Evolutionary conservation across 176 grass and related monocot species (phyloP).

Genomic region (Oryza longistaminata): DNA sequence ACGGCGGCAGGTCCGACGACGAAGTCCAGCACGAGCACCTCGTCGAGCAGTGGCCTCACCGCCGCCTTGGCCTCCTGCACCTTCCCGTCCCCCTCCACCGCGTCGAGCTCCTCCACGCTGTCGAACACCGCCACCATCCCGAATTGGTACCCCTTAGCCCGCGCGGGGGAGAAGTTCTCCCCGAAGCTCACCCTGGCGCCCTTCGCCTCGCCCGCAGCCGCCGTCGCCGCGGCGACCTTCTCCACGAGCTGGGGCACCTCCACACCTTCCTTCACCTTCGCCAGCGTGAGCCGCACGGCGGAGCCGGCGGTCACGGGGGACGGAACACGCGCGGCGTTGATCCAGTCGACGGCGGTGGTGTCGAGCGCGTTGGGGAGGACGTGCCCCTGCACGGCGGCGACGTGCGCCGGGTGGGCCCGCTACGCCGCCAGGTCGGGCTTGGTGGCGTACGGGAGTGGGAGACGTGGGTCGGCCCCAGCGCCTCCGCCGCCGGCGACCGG

Average conservation of each 20-base stretch:
- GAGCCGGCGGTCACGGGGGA: conserved; percentile 43
- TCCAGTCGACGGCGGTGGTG: conserved; percentile 77
- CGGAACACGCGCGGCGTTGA: conserved; percentile 42
- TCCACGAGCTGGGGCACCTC: conserved; percentile 41
- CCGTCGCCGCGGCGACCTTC: conserved; percentile 42
- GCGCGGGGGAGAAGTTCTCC: conserved; percentile 83
- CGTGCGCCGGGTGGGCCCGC: conserved; percentile 63
- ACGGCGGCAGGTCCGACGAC: conserved; percentile 19
- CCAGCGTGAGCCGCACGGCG: conserved; percentile 72
- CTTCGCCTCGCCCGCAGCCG: conserved; percentile 33
- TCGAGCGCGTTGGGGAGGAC: conserved; percentile 72
- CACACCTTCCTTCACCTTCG: conserved; percentile 62
- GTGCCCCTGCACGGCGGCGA: conserved; percentile 64
- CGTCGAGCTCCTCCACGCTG: conserved; percentile 63
- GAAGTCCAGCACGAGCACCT: conserved; percentile 77
- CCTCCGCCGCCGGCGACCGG: conserved; percentile 69
- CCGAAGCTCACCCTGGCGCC: conserved; percentile 66
- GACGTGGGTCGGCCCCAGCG: conserved; percentile 68
- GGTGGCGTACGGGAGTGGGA: conserved; percentile 77
- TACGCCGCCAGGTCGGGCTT: conserved; percentile 79
- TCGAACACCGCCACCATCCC: conserved; percentile 77
- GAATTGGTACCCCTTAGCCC: conserved; percentile 81
- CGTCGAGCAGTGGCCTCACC: conserved; percentile 66
- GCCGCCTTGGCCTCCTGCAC: conserved; percentile 65
- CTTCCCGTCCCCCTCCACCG: conserved; percentile 59